Conservation (phyloP, 805 yeast species). For the Myxozyma neotropica region DNA sequence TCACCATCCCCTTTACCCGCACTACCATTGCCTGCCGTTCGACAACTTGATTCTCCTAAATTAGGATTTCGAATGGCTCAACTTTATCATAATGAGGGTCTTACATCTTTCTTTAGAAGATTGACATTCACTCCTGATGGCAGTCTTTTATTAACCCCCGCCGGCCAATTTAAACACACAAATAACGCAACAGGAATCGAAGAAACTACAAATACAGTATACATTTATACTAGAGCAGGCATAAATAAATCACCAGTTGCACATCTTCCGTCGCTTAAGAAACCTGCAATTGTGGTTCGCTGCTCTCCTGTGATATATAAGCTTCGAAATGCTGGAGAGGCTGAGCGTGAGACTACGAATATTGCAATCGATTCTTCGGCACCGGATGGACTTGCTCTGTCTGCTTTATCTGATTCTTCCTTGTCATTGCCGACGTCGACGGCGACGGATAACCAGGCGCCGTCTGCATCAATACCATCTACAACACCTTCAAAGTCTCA, state of each 20-base stretch:
- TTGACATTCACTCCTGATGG: conserved; percentile 92
- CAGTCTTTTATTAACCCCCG: conserved; percentile 69
- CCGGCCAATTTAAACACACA: conserved; percentile 60
- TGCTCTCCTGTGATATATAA: conserved; percentile 72
- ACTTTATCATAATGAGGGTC: conserved; percentile 80
- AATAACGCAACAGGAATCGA: conserved; percentile 39
- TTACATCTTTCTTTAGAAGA: conserved; percentile 88
- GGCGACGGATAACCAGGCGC: neutral
- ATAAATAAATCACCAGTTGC: conserved; percentile 72
- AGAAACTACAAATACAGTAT: conserved; percentile 68
- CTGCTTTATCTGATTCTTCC: conserved; percentile 9
- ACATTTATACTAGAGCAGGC: conserved; percentile 73
- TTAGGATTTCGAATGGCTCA: conserved; percentile 38
- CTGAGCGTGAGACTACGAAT: conserved; percentile 14
- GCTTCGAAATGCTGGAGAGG: conserved; percentile 31
- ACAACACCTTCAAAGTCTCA: neutral
- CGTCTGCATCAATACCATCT: neutral
- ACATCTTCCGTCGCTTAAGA: conserved; percentile 73
- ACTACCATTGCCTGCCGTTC: conserved; percentile 53
- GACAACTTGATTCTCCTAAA: conserved; percentile 46
- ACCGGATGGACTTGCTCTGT: conserved; percentile 19
- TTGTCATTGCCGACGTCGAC: conserved; percentile 12
- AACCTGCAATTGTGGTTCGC: conserved; percentile 80
- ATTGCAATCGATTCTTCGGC: conserved; percentile 29
- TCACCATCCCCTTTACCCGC: conserved; percentile 44